Conservation (phyloP, 192 early-diverging fungal genomes). For the Backusella morwellensis region DNA sequence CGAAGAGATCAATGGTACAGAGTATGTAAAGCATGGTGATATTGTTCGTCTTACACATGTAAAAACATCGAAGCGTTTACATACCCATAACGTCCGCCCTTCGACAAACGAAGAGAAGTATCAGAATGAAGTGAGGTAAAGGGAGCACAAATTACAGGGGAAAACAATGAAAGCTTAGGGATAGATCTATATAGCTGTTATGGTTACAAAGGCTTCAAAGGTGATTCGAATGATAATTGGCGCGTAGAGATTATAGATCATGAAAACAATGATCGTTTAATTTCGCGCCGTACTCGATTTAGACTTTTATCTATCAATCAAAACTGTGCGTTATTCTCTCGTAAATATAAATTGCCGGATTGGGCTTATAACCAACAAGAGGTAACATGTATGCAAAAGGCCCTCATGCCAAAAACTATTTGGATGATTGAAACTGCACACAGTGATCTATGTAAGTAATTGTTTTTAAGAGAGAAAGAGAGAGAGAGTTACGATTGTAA, state of each 20-base stretch:
- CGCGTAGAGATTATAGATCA: slow-evolving; percentile 75
- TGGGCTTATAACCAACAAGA: slow-evolving; percentile 95
- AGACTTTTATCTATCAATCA: slow-evolving; percentile 72
- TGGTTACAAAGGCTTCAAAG: slow-evolving; percentile 67
- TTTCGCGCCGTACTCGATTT: slow-evolving; percentile 71
- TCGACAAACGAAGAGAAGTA: slow-evolving; percentile 70
- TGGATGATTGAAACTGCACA: slow-evolving; percentile 80
- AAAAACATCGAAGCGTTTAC: slow-evolving; percentile 60
- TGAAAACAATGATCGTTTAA: slow-evolving; percentile 52
- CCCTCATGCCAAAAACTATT: slow-evolving; percentile 60
- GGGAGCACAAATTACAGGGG: background rate
- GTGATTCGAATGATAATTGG: slow-evolving; percentile 95
- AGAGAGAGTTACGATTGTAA: background rate
- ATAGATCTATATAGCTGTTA: slow-evolving; percentile 44
- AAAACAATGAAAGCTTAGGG: background rate
- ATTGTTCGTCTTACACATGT: slow-evolving; percentile 74
- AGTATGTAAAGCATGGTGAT: slow-evolving; percentile 71
- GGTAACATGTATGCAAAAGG: slow-evolving; percentile 90
- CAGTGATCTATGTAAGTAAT: slow-evolving; percentile 41
- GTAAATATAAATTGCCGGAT: slow-evolving; percentile 79
- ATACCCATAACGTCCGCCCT: slow-evolving; percentile 68
- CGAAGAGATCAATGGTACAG: slow-evolving; percentile 32
- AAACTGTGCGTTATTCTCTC: slow-evolving; percentile 83
- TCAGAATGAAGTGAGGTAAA: slow-evolving; percentile 69
- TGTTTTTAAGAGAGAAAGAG: background rate